A percentile compares a stretch with the other conserved stretches of the same genome.
Evolutionary conservation across 2,329 filamentous ascomycete species (phyloP).

Genomic region (Pseudogymnoascus sp.): DNA sequence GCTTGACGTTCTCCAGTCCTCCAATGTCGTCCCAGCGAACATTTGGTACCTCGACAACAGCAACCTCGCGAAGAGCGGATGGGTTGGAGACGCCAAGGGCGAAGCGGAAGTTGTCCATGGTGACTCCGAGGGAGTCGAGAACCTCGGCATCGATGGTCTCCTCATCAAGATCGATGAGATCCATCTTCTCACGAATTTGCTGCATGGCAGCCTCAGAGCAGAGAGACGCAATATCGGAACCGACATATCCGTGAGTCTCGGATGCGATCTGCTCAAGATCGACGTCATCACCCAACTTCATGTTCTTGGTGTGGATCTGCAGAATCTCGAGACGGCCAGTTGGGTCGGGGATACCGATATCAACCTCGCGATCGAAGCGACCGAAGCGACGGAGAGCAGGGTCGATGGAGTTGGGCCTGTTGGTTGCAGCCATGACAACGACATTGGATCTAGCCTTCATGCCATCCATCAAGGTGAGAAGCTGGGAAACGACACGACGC

Average conservation of each 20-base stretch:
- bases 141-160: conserved; percentile 99
- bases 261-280: conserved; percentile 94
- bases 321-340: conserved; percentile 98
- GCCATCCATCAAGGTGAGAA: conserved; percentile 95
- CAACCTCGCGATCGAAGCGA: conserved; percentile 97
- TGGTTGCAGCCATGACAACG: conserved; percentile 98
- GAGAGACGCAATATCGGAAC: conserved; percentile 94
- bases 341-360: conserved; percentile 95
- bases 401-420: conserved; percentile 97
- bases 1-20: conserved; percentile 96
- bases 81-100: conserved; percentile 97
- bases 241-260: conserved; percentile 98
- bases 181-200: conserved; percentile 99
- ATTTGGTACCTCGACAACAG: conserved; percentile 97
- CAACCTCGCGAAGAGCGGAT: conserved; percentile 95
- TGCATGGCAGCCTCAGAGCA: conserved; percentile 99
- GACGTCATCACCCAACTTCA: conserved; percentile 96
- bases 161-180: conserved; percentile 96
- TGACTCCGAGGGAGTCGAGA: conserved; percentile 93
- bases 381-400: conserved; percentile 95
- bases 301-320: conserved; percentile 99
- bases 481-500: conserved; percentile 94
- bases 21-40: conserved; percentile 99
- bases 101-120: conserved; percentile 99
- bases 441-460: conserved; percentile 99